Evolutionary conservation across 768 basidiomycete species (phyloP).

Genomic region (Mycena chlorophos): DNA sequence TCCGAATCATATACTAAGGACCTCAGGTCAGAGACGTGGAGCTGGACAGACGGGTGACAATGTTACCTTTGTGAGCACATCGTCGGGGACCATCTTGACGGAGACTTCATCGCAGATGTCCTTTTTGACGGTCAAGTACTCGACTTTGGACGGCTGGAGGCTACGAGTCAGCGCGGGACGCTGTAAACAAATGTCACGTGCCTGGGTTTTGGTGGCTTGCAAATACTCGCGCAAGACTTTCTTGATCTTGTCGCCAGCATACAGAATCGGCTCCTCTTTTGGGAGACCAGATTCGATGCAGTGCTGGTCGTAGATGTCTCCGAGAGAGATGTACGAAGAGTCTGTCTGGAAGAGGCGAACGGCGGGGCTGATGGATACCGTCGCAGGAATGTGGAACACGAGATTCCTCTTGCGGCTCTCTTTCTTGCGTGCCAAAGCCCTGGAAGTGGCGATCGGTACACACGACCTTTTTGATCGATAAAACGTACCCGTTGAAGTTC

Average conservation of each 20-base stretch:
- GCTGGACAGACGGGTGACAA: constrained; percentile 26
- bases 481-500: constrained; percentile 81
- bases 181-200: constrained; percentile 22
- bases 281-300: constrained; percentile 73
- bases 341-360: constrained; percentile 90
- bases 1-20: constrained; percentile 82
- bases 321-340: constrained; percentile 84
- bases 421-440: constrained; percentile 83
- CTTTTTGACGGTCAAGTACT: constrained; percentile 72
- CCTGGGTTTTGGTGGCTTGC: constrained; percentile 47
- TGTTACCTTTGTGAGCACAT: constrained; percentile 81
- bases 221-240: constrained; percentile 63
- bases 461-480: not conserved
- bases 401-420: constrained; percentile 92
- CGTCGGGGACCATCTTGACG: constrained; percentile 86
- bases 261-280: constrained; percentile 85
- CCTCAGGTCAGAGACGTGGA: not conserved
- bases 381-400: constrained; percentile 86
- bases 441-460: constrained; percentile 29
- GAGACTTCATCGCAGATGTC: constrained; percentile 88
- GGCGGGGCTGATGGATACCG: constrained; percentile 78
- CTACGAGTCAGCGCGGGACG: not conserved
- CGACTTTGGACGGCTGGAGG: constrained; percentile 56
- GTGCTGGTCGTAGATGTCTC: constrained; percentile 92
- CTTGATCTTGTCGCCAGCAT: constrained; percentile 82